Conservation (phyloP, 495 filamentous ascomycete species). For the Echria macrotheca region DNA sequence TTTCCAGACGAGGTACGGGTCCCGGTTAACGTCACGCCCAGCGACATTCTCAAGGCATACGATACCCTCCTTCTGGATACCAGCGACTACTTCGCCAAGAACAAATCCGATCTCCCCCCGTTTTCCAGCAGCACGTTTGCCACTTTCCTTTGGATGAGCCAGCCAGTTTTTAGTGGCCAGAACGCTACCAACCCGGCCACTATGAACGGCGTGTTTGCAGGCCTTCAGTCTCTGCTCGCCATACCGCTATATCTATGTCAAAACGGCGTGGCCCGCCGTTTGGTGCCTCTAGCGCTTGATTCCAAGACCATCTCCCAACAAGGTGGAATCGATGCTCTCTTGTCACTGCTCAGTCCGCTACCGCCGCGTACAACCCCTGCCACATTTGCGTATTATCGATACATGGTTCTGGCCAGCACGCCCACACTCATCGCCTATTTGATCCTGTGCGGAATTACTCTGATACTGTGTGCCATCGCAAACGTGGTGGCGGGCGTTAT, state of each 20-base stretch:
- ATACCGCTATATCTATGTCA: constrained; percentile 10
- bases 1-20: background rate
- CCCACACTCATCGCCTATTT: constrained; percentile 5
- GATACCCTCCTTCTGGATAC: constrained; percentile 3
- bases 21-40: background rate
- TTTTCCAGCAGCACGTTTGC: constrained; percentile 11
- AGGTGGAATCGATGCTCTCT: background rate
- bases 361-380: background rate
- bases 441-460: background rate
- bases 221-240: constrained; percentile 4
- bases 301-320: background rate
- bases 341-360: constrained; percentile 3
- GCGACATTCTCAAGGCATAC: background rate
- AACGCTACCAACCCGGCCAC: constrained; percentile 4
- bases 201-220: background rate
- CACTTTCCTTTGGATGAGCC: constrained; percentile 7
- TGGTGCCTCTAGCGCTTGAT: background rate
- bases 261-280: constrained; percentile 5
- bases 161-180: constrained; percentile 2
- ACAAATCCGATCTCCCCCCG: background rate
- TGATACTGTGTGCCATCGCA: background rate
- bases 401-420: constrained; percentile 3
- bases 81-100: background rate
- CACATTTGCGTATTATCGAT: constrained; percentile 7
- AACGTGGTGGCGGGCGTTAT: background rate